Evolutionary conservation across 2,329 filamentous ascomycete genomes (phyloP).

Genomic region (Apiospora marii): DNA sequence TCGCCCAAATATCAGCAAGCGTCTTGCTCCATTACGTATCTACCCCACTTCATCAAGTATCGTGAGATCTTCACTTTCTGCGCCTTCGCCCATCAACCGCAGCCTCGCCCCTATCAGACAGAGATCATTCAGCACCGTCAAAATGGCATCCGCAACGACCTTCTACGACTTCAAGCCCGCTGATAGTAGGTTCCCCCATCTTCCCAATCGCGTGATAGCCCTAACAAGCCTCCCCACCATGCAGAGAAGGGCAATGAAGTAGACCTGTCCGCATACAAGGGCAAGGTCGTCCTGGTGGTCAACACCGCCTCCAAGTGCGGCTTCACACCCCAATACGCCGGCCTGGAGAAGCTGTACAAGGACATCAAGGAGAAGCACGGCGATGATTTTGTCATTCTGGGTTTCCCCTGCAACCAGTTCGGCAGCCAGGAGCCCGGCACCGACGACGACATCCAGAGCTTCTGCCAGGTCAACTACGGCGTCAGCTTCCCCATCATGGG

Average conservation of each 20-base stretch:
- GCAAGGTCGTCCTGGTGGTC: conserved; percentile 94
- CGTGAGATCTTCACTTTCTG: conserved; percentile 20
- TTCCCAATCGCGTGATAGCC: conserved; percentile 14
- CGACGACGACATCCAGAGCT: conserved; percentile 81
- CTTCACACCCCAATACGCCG: conserved; percentile 94
- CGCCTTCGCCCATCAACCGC: conserved; percentile 6
- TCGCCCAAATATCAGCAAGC: not conserved
- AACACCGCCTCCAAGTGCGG: conserved; percentile 99
- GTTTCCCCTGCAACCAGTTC: conserved; percentile 99
- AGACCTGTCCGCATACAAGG: conserved; percentile 75
- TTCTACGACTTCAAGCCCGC: conserved; percentile 89
- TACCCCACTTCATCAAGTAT: conserved; percentile 9
- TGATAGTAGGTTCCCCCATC: conserved; percentile 67
- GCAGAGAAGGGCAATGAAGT: conserved; percentile 78
- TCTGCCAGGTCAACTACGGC: conserved; percentile 94
- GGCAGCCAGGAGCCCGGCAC: conserved; percentile 85
- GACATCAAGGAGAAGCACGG: conserved; percentile 71
- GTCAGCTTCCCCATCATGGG: conserved; percentile 90
- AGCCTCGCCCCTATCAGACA: not conserved
- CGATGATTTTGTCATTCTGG: conserved; percentile 85
- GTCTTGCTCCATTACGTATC: conserved; percentile 2
- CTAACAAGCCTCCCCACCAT: conserved; percentile 23
- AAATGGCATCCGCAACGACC: conserved; percentile 72
- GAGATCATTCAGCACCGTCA: conserved; percentile 34
- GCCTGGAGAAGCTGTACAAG: conserved; percentile 91